Percentiles rank a stretch among this genome's conserved stretches.
Evolutionary conservation across 306 rosid genomes (phyloP).

Genomic region (Bauhinia variegata): DNA sequence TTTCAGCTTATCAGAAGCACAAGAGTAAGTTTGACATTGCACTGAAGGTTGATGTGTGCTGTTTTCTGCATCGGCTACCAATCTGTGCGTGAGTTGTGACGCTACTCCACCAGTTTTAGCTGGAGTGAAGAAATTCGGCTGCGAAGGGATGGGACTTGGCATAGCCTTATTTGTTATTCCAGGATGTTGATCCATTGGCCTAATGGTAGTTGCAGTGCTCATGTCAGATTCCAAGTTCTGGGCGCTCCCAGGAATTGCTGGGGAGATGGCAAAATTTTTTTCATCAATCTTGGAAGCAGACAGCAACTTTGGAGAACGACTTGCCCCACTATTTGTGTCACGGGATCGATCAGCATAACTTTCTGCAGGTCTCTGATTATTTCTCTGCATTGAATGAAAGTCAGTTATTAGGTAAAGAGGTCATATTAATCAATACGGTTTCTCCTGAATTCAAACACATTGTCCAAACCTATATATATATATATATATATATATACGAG

Average conservation of each 20-base stretch:
- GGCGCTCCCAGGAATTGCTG: conserved; percentile 54
- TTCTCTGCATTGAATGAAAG: conserved; percentile 52
- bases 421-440: background rate
- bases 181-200: conserved; percentile 57
- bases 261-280: conserved; percentile 53
- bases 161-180: conserved; percentile 55
- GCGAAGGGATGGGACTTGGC: conserved; percentile 58
- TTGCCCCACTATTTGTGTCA: conserved; percentile 52
- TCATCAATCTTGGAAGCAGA: conserved; percentile 66
- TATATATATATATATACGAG: background rate
- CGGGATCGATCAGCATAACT: conserved; percentile 59
- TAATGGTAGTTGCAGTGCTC: conserved; percentile 59
- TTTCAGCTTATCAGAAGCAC: conserved; percentile 67
- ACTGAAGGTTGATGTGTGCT: conserved; percentile 47
- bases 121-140: conserved; percentile 60
- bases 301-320: conserved; percentile 63
- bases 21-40: conserved; percentile 48
- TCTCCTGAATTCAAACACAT: conserved; percentile 28
- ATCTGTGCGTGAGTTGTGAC: conserved; percentile 56
- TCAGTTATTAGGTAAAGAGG: conserved; percentile 28
- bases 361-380: conserved; percentile 65
- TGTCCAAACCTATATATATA: conserved; percentile 11
- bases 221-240: conserved; percentile 64
- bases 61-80: conserved; percentile 59
- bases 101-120: conserved; percentile 45